Percentiles rank a stretch among this genome's conserved stretches.
phyloP scores from a whole-genome alignment of 352 stramenopile species.

The Globisporangium lucens region DNA sequence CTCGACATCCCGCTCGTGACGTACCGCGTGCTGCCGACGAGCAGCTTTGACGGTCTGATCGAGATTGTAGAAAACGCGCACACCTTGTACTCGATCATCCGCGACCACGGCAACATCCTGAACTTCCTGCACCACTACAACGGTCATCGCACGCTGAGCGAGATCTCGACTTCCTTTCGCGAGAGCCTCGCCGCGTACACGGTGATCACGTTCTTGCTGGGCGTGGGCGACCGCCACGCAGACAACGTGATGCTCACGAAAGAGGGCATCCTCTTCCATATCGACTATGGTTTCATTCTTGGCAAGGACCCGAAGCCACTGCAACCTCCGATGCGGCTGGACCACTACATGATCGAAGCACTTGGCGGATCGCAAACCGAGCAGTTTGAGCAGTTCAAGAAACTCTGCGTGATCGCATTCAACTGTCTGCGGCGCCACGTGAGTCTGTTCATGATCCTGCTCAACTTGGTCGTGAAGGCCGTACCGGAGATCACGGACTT shows the following conservation, averaged over 20 bases:
- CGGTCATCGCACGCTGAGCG: constrained; percentile 76
- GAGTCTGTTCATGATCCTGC: constrained; percentile 86
- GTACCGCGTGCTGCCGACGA: constrained; percentile 84
- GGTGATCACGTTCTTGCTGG: constrained; percentile 99
- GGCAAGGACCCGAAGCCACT: constrained; percentile 98
- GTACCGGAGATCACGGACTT: constrained; percentile 86
- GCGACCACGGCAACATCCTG: constrained; percentile 76
- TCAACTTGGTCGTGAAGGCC: constrained; percentile 78
- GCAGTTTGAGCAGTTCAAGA: constrained; percentile 86
- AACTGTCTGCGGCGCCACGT: constrained; percentile 85
- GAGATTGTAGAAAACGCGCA: constrained; percentile 87
- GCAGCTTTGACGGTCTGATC: constrained; percentile 81
- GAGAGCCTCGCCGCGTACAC: constrained; percentile 97
- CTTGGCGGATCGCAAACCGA: constrained; percentile 73
- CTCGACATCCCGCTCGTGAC: constrained; percentile 81
- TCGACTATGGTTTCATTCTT: constrained; percentile 99
- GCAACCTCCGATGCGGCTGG: constrained; percentile 96
- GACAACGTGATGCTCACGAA: constrained; percentile 99
- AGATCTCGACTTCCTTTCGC: constrained; percentile 81
- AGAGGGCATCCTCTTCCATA: constrained; percentile 98
- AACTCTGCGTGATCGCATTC: constrained; percentile 84
- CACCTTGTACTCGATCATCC: constrained; percentile 84
- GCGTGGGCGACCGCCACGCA: constrained; percentile 97
- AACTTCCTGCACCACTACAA: constrained; percentile 88
- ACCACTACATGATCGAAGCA: constrained; percentile 89